Evolutionary conservation across 2,329 filamentous ascomycete species (phyloP).

Genomic region (Diaporthe nobilis): DNA sequence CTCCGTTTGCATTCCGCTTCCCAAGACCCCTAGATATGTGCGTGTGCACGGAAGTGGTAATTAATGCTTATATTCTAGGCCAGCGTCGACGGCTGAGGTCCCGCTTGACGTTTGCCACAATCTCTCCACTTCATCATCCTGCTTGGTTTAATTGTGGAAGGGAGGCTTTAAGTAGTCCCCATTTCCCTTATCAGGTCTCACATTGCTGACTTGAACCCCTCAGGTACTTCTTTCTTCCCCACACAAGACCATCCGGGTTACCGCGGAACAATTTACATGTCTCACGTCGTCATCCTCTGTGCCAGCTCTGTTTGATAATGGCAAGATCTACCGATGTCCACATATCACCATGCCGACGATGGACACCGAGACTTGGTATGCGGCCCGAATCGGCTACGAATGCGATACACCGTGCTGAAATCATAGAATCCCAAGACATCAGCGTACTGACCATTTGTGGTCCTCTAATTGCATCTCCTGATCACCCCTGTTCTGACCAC

Average conservation of each 20-base stretch:
- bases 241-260: background rate
- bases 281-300: background rate
- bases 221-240: background rate
- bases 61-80: background rate
- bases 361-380: background rate
- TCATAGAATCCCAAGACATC: background rate
- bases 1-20: background rate
- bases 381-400: background rate
- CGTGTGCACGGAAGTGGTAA: background rate
- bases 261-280: background rate
- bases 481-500: background rate
- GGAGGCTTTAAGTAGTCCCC: no score
- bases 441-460: background rate
- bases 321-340: background rate
- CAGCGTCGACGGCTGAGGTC: background rate
- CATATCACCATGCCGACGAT: background rate
- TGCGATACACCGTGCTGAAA: no score
- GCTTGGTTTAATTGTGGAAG: background rate
- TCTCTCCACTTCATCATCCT: background rate
- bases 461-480: background rate
- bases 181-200: background rate
- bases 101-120: constrained; percentile 11
- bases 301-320: background rate
- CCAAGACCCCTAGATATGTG: background rate
- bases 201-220: constrained; percentile 4